A percentile compares a stretch with the other conserved stretches of the same genome.
These are phyloP conservation scores for Fulvia fulva DNA, from an alignment of 2,329 filamentous ascomycete genomes.

Conservation along the genomic window DNA sequence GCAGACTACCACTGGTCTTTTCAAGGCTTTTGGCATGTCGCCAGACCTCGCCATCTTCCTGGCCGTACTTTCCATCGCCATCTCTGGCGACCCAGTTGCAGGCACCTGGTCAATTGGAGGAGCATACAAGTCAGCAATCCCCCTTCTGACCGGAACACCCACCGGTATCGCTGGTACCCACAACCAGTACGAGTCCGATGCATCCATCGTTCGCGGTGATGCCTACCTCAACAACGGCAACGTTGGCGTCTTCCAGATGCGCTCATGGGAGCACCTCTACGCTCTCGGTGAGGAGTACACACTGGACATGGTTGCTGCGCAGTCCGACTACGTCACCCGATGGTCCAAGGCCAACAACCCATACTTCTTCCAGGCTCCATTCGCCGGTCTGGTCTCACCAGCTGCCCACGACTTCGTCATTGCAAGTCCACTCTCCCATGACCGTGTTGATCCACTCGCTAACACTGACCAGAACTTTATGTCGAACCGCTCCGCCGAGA, in stretches of 20 bases:
- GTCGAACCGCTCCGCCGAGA: no score
- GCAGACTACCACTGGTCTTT: constrained; percentile 23
- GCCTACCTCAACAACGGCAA: constrained; percentile 22
- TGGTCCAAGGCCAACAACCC: constrained; percentile 29
- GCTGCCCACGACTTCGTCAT: constrained; percentile 9
- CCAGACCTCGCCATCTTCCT: constrained; percentile 9
- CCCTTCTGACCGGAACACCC: constrained; percentile 6
- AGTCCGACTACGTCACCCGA: neutral
- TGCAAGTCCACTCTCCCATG: no score
- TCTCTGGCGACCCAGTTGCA: constrained; percentile 3
- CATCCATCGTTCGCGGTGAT: constrained; percentile 31
- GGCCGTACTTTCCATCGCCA: neutral
- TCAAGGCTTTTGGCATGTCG: constrained; percentile 21
- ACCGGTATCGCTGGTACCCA: constrained; percentile 26
- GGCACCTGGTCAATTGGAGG: constrained; percentile 22
- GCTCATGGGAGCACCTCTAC: constrained; percentile 10
- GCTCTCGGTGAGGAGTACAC: neutral
- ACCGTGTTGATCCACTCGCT: no score
- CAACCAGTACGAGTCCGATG: constrained; percentile 35
- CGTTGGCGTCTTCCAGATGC: constrained; percentile 12
- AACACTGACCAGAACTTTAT: no score
- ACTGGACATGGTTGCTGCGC: no score
- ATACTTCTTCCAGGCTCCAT: constrained; percentile 30
- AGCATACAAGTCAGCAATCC: constrained; percentile 3
- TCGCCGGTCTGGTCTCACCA: constrained; percentile 13